Conservation (phyloP, 352 stramenopile species). For the Peronospora farinosa region DNA sequence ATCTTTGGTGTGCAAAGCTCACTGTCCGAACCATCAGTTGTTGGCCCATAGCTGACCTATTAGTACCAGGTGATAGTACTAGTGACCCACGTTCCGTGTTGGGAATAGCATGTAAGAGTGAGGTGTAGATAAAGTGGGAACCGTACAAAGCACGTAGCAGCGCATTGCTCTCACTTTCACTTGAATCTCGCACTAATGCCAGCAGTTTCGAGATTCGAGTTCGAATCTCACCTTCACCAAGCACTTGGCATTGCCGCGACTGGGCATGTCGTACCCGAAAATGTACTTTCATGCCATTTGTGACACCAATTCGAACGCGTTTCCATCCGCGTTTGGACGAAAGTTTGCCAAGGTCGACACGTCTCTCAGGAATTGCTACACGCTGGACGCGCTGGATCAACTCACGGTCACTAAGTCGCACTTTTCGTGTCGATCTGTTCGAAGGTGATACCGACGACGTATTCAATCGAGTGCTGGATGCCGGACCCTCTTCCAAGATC, state of each 20-base stretch:
- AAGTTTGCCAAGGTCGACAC: slow-evolving; percentile 10
- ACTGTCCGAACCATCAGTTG: slow-evolving; percentile 32
- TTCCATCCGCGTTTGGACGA: slow-evolving; percentile 25
- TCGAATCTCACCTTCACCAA: slow-evolving; percentile 20
- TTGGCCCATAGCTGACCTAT: slow-evolving; percentile 1
- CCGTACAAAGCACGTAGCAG: slow-evolving; percentile 23
- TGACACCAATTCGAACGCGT: slow-evolving; percentile 12
- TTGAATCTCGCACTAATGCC: slow-evolving; percentile 22
- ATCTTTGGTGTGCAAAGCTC: slow-evolving; percentile 23
- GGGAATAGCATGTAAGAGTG: slow-evolving; percentile 24
- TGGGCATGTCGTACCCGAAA: slow-evolving; percentile 9
- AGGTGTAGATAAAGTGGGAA: slow-evolving; percentile 38
- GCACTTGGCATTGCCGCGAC: slow-evolving; percentile 20
- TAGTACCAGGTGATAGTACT: slow-evolving; percentile 1
- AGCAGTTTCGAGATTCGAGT: slow-evolving; percentile 16
- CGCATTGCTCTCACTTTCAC: slow-evolving; percentile 35
- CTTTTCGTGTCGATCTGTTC: slow-evolving; percentile 17
- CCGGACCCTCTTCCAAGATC: slow-evolving; percentile 10
- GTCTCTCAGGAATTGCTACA: slow-evolving; percentile 15
- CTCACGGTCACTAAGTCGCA: slow-evolving; percentile 24
- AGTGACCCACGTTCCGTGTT: slow-evolving; percentile 11
- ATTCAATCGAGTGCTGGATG: neutral
- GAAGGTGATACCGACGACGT: slow-evolving; percentile 21
- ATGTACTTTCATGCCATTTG: slow-evolving; percentile 15
- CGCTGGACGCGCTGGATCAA: slow-evolving; percentile 25